Conservation (phyloP, 106 monocot species). For the Dioscorea alata region DNA sequence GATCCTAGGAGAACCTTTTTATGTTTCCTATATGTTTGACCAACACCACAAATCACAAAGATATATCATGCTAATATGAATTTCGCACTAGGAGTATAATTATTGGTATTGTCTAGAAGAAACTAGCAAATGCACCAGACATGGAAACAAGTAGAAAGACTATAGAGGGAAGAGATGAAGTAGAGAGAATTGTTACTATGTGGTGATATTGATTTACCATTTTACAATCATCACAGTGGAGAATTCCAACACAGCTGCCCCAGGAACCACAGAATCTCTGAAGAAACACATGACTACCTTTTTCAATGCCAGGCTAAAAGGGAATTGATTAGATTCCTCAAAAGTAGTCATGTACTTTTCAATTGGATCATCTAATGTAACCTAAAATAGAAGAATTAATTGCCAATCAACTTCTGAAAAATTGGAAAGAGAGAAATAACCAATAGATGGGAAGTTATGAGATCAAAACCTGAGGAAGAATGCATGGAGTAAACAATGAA, state of each 20-base stretch:
- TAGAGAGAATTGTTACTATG: too few species aligned
- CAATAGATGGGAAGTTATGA: not conserved
- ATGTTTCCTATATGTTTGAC: too few species aligned
- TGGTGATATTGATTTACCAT: conserved; percentile 25
- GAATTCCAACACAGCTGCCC: conserved; percentile 78
- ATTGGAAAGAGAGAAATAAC: not conserved
- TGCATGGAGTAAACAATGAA: conserved; percentile 47
- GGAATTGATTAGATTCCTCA: conserved; percentile 59
- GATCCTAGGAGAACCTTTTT: too few species aligned
- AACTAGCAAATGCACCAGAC: too few species aligned
- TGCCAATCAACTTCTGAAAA: not conserved
- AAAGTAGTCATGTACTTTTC: conserved; percentile 79
- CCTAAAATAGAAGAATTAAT: conserved; percentile 14
- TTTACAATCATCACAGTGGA: conserved; percentile 57
- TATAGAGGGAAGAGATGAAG: too few species aligned
- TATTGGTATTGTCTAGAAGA: too few species aligned
- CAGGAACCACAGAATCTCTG: conserved; percentile 52
- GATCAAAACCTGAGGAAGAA: conserved; percentile 50
- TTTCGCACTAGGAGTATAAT: too few species aligned
- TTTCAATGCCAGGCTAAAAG: conserved; percentile 27
- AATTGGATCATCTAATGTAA: conserved; percentile 60
- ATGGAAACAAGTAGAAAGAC: too few species aligned
- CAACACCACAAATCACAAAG: too few species aligned
- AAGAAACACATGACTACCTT: conserved; percentile 65
- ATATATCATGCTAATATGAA: too few species aligned